Evolutionary conservation across 176 grass and related monocot genomes (phyloP).

Genomic region (Rhynchospora breviuscula): DNA sequence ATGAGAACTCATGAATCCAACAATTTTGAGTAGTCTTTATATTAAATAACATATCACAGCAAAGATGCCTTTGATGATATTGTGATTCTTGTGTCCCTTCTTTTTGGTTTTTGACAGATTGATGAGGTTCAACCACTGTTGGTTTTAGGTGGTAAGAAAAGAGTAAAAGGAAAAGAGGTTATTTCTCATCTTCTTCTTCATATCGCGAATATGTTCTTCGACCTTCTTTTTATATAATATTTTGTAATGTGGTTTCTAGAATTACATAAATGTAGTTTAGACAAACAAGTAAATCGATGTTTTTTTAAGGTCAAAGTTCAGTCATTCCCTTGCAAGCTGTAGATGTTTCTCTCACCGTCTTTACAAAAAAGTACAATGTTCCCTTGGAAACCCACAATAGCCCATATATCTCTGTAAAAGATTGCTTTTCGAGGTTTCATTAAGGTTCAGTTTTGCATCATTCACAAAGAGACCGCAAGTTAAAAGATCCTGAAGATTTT

Average conservation of each 20-base stretch:
- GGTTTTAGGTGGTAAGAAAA: slow-evolving; percentile 75
- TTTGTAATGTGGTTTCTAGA: background rate
- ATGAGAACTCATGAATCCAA: background rate
- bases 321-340: background rate
- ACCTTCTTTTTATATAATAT: background rate
- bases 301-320: background rate
- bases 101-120: slow-evolving; percentile 44
- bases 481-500: background rate
- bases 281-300: background rate
- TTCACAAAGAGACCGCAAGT: too few species aligned
- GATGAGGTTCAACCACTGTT: slow-evolving; percentile 70
- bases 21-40: background rate
- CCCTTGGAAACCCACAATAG: background rate
- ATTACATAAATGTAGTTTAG: background rate
- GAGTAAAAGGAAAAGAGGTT: slow-evolving; percentile 67
- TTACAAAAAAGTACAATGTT: background rate
- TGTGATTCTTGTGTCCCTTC: slow-evolving; percentile 1
- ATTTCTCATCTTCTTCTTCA: background rate
- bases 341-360: background rate
- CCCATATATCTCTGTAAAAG: background rate
- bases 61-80: slow-evolving; percentile 16
- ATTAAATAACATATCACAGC: background rate
- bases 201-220: background rate
- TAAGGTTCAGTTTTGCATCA: too few species aligned
- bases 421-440: background rate